Base-by-base conservation (phyloP, 495 filamentous ascomycete species). In the Polyplosphaeria fusca region DNA sequence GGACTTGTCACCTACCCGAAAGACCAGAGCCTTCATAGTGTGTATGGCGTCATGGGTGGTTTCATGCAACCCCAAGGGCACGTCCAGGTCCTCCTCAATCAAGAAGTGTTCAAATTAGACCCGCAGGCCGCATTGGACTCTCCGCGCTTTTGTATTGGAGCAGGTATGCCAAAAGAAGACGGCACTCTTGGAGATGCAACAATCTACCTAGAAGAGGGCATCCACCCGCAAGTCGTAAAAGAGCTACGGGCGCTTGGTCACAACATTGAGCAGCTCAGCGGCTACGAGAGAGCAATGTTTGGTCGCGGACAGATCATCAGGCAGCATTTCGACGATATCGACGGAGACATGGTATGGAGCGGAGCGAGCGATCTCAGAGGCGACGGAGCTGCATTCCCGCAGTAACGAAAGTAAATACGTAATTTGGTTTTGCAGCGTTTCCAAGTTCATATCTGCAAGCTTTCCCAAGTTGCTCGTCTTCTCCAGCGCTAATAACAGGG, bases 31-130 rank as follows among this genome's bases (percentile, higher is more conserved):
- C 71, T 98, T 53, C 86, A 96, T 66, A 83, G 81, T 35, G 88
- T 95, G 0, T 95, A 89, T 61, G 94, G 93, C 42, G 91, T 96
- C 44, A 97, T 97, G 93, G 93, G 93, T 57, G 93, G 93, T 27
- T 96, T 91, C 72, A 97, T 98, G 94, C 93, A 98, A 75, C 93
- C 93, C 0, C 93, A 97, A 74, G 93, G 93, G 9, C 93, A 98
- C 66, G 88, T 97, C 13, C 93, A 98, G 71, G 89, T 96, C 2
- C 72, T 98, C 47, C 78, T 97, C 5, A 95, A 95, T 53, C 89
- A 94, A 82, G 70, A 95, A 2, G 83, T 86, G 0, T 95, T 93
- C 68, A 82, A 83, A n/a, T 77, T 87, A 63, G 85, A 81, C 51
- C 89, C 91, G 25, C 93, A 98, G 76, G 84, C 86, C 27, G 92